Conservation (phyloP, 129 eudicot species). For the Heracleum sosnowskyi region DNA sequence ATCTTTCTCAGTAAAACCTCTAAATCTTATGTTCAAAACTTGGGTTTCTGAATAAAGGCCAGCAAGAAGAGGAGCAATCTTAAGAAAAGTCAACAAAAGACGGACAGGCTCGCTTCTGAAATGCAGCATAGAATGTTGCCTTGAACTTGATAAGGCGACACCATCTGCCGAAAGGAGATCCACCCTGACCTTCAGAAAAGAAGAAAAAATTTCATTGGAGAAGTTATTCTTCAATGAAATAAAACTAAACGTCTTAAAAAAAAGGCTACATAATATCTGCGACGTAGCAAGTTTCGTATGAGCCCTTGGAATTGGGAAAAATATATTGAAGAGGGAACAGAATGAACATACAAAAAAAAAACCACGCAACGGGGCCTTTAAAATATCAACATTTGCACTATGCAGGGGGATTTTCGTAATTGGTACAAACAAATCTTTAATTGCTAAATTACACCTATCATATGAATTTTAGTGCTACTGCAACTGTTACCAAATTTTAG, state of each 20-base stretch:
- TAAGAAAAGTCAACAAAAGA: conserved; percentile 51
- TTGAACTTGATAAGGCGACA: conserved; percentile 43
- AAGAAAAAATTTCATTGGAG: not conserved
- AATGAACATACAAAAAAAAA: not conserved
- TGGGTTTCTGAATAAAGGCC: conserved; percentile 81
- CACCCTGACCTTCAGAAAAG: conserved; percentile 56
- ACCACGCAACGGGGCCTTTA: not conserved
- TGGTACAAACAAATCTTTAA: not conserved
- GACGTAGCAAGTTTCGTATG: not conserved
- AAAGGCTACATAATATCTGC: not conserved
- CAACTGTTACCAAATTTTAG: not conserved
- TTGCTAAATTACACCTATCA: not conserved
- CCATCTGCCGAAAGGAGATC: conserved; percentile 61
- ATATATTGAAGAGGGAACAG: not conserved
- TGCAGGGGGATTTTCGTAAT: not conserved
- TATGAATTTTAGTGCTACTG: not conserved
- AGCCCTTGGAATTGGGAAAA: not conserved
- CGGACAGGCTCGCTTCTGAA: conserved; percentile 71
- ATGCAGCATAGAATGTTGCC: conserved; percentile 66
- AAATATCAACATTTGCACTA: not conserved
- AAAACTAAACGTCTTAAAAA: not conserved
- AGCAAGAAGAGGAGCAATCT: conserved; percentile 55
- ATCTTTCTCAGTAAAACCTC: conserved; percentile 44
- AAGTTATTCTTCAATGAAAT: not conserved
- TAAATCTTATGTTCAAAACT: conserved; percentile 40